Evolutionary conservation across 306 rosid genomes (phyloP), one percentile per base, ranked within the genome.

Genomic region (Vigna hirtella): DNA sequence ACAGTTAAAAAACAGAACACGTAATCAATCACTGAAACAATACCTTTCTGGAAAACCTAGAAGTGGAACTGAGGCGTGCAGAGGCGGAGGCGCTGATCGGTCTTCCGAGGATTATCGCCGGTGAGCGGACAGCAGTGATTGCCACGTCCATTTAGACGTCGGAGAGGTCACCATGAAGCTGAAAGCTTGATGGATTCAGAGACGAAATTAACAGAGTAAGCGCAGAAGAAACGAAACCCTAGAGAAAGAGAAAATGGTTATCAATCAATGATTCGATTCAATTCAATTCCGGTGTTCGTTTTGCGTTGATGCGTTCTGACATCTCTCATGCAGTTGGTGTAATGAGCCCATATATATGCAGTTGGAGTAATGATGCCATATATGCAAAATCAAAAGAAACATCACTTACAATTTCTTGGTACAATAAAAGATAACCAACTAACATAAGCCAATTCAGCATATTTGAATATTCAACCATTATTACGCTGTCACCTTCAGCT

Each of bases 131-230:
- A 15, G 88, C 73, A 6, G 77, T 73, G 0, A 88, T 11, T 32
- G 87, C 83, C 16, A 90, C 87, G 20, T 91, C 95, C 93, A 93
- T 89, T 52, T 63, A 66, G 73, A 79, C 77, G 66, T 66, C 83
- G 73, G 69, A 71, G 22, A 66, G 52, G 67, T 24, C 40, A 56
- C 8, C 2, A 3, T 47, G 9, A 36, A 18, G 61, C 38, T 52
- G 17, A 48, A 48, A 48, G 52, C n/a, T 13, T 4, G 1, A 47
- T 2, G 64, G 55, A 43, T 61, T 15, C 9, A 38, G n/a, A 5
- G 12, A 36, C 3, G 28, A 53, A 30, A n/a, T 2, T 1, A 57
- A 14, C 3, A 36, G 26, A 20, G 1, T 5, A 15, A 40, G 15
- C 69, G 43, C 12, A 0, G 45, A 49, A 5, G n/a, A 4, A 45